Percentiles rank a stretch among this genome's conserved stretches.
Conservation (phyloP, 2,329 filamentous ascomycete genomes). For the Ophiostoma ips region DNA sequence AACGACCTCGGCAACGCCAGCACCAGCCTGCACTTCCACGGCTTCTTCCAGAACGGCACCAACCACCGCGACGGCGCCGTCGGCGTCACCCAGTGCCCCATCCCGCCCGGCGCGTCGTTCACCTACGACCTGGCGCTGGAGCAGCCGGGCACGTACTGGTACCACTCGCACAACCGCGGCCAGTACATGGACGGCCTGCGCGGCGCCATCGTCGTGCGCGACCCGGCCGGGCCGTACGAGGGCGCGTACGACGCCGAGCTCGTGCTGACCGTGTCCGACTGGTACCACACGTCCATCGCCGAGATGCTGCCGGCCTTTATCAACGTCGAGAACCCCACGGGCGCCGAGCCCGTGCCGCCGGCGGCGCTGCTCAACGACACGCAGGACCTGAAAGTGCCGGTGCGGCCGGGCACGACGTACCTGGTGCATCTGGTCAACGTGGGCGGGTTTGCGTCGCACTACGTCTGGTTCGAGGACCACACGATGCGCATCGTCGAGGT, state of each 20-base stretch:
- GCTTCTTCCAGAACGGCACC: constrained; percentile 50
- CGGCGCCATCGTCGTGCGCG: constrained; percentile 49
- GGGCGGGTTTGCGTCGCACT: constrained; percentile 54
- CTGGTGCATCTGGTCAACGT: constrained; percentile 60
- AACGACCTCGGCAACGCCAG: constrained; percentile 49
- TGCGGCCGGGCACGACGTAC: constrained; percentile 56
- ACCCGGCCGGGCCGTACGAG: constrained; percentile 43
- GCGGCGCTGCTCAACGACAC: constrained; percentile 60
- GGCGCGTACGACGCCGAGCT: constrained; percentile 48
- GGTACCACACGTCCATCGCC: constrained; percentile 50
- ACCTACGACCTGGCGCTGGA: constrained; percentile 46
- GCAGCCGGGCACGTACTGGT: constrained; percentile 61
- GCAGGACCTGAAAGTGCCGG: constrained; percentile 41
- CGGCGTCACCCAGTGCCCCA: constrained; percentile 52
- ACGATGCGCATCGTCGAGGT: constrained; percentile 58
- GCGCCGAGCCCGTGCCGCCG: constrained; percentile 52
- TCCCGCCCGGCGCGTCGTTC: constrained; percentile 47
- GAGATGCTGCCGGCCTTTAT: constrained; percentile 34
- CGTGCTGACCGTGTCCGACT: constrained; percentile 53
- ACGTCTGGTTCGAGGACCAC: constrained; percentile 53
- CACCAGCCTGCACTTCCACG: constrained; percentile 57
- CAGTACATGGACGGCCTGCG: constrained; percentile 57
- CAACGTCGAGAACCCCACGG: constrained; percentile 39
- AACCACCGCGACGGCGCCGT: constrained; percentile 57
- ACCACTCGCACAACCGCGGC: constrained; percentile 53